Conservation (phyloP, 1,284 basidiomycete species). For the Sparassis latifolia region DNA sequence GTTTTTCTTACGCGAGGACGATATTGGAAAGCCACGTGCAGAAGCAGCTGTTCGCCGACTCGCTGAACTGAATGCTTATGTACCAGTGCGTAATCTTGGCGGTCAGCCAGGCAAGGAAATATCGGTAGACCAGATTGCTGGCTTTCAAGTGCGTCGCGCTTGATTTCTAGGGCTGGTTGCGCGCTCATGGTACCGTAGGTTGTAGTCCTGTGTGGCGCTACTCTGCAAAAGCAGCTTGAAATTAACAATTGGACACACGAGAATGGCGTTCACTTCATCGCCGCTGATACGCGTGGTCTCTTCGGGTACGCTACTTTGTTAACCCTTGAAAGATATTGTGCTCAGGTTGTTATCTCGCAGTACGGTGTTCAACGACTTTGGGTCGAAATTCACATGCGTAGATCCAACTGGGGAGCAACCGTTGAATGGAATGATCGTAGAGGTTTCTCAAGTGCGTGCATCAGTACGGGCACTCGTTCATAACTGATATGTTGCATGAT, state of each 20-base stretch:
- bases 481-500: neutral
- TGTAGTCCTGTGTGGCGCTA: conserved; percentile 82
- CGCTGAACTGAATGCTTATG: conserved; percentile 94
- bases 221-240: conserved; percentile 82
- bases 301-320: conserved; percentile 69
- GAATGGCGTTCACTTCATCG: conserved; percentile 88
- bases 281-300: conserved; percentile 89
- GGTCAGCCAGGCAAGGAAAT: conserved; percentile 69
- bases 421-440: conserved; percentile 89
- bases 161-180: conserved; percentile 1
- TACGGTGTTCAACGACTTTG: conserved; percentile 96
- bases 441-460: too few species aligned
- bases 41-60: conserved; percentile 85
- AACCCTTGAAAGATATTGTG: neutral
- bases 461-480: too few species aligned
- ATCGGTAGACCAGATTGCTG: conserved; percentile 72
- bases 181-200: conserved; percentile 42
- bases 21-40: conserved; percentile 86
- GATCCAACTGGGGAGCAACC: conserved; percentile 96
- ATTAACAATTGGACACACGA: conserved; percentile 92
- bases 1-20: conserved; percentile 92
- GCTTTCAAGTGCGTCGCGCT: conserved; percentile 71
- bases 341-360: conserved; percentile 34
- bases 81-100: conserved; percentile 81
- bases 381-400: conserved; percentile 88